A percentile compares a stretch with the other conserved stretches of the same genome.
phyloP scores from a whole-genome alignment of 2,329 filamentous ascomycete species.

The Trichoderma brevicompactum region DNA sequence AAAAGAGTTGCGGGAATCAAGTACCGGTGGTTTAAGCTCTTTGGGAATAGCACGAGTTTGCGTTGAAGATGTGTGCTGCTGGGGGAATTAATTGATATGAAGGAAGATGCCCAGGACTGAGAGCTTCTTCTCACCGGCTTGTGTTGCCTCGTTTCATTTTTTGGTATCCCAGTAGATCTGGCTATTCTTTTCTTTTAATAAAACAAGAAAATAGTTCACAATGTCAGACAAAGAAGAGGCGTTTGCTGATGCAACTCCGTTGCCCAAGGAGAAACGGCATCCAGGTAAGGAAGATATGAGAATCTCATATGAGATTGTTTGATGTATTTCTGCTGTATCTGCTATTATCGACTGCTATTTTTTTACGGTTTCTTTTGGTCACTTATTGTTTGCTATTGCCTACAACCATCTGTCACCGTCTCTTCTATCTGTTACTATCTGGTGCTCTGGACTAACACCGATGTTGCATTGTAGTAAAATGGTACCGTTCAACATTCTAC shows the following conservation, averaged over 20 bases:
- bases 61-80: neutral
- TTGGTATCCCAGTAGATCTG: neutral
- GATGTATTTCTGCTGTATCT: too few relatives aligned
- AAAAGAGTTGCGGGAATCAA: neutral
- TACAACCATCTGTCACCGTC: too few relatives aligned
- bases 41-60: constrained; percentile 4
- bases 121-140: neutral
- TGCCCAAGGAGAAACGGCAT: constrained; percentile 40
- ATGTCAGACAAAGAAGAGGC: constrained; percentile 21
- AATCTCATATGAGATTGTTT: too few relatives aligned
- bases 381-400: too few relatives aligned
- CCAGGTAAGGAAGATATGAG: constrained; percentile 34
- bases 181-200: neutral
- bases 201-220: neutral
- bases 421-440: too few relatives aligned
- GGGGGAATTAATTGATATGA: constrained; percentile 23
- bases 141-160: neutral
- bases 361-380: too few relatives aligned
- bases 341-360: too few relatives aligned
- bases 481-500: constrained; percentile 73
- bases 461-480: constrained; percentile 53
- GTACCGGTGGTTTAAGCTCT: neutral
- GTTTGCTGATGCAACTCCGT: constrained; percentile 10
- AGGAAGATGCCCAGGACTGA: constrained; percentile 1
- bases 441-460: too few relatives aligned